phyloP scores from a whole-genome alignment of 441 rosid genomes.

The Adansonia rubrostipa region DNA sequence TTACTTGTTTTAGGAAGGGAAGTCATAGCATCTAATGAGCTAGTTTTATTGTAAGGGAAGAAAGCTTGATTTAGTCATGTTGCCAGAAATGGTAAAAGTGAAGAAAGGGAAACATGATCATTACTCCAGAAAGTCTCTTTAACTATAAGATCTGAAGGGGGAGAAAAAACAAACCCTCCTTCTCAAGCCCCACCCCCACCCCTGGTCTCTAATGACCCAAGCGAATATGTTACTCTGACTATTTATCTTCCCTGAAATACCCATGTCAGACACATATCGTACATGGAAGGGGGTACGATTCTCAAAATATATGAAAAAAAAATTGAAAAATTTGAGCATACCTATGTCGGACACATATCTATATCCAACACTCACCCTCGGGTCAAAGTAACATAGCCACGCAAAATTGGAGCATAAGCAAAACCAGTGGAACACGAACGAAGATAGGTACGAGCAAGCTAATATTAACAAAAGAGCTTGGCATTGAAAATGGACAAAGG shows the following conservation, averaged over 20 bases:
- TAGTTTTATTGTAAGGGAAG: neutral
- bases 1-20: neutral
- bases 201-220: neutral
- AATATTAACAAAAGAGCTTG: neutral
- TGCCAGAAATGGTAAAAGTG: constrained; percentile 3
- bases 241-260: neutral
- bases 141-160: neutral
- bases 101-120: constrained; percentile 12
- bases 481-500: neutral
- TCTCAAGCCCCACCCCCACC: neutral
- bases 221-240: neutral
- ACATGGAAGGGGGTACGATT: neutral
- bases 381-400: neutral
- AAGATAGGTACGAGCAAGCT: neutral
- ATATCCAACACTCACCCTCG: no score
- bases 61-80: neutral
- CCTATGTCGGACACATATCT: no score
- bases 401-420: constrained; percentile 16
- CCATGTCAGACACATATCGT: neutral
- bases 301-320: neutral
- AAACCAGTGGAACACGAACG: neutral
- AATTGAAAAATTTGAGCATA: neutral
- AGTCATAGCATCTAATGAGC: neutral
- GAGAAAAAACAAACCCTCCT: neutral
- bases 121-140: neutral